Percentiles rank a stretch among this genome's conserved stretches.
Evolutionary conservation across 2,329 filamentous ascomycete genomes (phyloP).

Genomic region (Graphium sp.): DNA sequence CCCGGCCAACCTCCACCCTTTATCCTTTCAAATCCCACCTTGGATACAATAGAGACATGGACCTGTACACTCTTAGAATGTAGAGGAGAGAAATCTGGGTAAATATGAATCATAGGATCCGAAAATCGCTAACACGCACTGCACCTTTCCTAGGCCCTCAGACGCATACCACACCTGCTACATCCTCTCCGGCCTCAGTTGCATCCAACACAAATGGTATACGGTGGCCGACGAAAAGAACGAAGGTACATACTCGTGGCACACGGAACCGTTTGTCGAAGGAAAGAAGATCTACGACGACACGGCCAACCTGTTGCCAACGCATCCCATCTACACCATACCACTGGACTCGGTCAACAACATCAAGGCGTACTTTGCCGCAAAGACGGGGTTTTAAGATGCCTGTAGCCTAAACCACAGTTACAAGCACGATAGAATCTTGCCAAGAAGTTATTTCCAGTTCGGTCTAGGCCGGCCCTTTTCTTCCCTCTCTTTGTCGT

Average conservation of each 20-base stretch:
- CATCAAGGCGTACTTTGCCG: slow-evolving; percentile 42
- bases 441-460: too few relatives aligned
- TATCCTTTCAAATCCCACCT: slow-evolving; percentile 1
- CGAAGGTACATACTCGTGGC: slow-evolving; percentile 21
- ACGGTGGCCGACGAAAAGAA: slow-evolving; percentile 10
- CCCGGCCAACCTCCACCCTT: neutral
- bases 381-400: slow-evolving; percentile 28
- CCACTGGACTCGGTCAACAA: slow-evolving; percentile 45
- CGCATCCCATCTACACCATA: slow-evolving; percentile 67
- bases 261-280: slow-evolving; percentile 29
- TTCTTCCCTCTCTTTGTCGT: too few relatives aligned
- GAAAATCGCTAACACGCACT: slow-evolving; percentile 4
- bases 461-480: too few relatives aligned
- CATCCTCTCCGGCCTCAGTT: slow-evolving; percentile 71
- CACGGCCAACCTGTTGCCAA: slow-evolving; percentile 41
- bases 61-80: too few relatives aligned
- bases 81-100: too few relatives aligned
- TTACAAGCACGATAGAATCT: too few relatives aligned
- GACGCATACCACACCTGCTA: slow-evolving; percentile 93
- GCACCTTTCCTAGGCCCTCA: slow-evolving; percentile 37
- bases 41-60: slow-evolving; percentile 4
- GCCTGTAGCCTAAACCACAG: neutral
- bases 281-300: slow-evolving; percentile 48
- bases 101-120: too few relatives aligned
- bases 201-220: slow-evolving; percentile 54